A percentile compares a stretch with the other conserved stretches of the same genome.
Evolutionary conservation across 768 basidiomycete species (phyloP).

Genomic region (Lentinula edodes): DNA sequence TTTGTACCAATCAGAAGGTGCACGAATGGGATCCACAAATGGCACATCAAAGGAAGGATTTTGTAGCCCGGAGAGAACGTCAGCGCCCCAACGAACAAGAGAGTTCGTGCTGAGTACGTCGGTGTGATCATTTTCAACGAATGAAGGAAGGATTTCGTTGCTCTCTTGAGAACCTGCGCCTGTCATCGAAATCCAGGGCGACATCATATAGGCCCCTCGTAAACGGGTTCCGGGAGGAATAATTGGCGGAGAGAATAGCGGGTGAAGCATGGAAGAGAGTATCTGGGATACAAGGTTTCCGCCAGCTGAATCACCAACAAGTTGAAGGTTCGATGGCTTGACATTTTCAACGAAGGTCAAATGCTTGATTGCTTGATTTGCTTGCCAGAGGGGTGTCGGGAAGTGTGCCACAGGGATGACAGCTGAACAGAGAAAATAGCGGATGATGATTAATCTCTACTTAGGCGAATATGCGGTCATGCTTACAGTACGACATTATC

Average conservation of each 20-base stretch:
- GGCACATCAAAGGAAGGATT: slow-evolving; percentile 14
- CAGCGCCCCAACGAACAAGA: slow-evolving; percentile 12
- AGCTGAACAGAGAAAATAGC: slow-evolving; percentile 8
- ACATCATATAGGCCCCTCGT: slow-evolving; percentile 29
- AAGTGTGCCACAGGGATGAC: slow-evolving; percentile 11
- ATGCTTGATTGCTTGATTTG: slow-evolving; percentile 11
- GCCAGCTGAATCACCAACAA: slow-evolving; percentile 17
- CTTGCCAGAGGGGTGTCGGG: slow-evolving; percentile 14
- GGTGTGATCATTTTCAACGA: slow-evolving; percentile 16
- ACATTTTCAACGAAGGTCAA: slow-evolving; percentile 14
- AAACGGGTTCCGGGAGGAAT: slow-evolving; percentile 19
- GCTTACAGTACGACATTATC: slow-evolving; percentile 8
- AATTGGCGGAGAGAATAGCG: slow-evolving; percentile 9
- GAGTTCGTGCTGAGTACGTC: slow-evolving; percentile 18
- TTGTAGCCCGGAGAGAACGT: slow-evolving; percentile 21
- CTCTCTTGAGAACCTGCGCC: slow-evolving; percentile 10
- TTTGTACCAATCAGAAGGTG: slow-evolving; percentile 29
- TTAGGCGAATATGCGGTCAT: not conserved
- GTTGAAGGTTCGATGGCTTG: slow-evolving; percentile 11
- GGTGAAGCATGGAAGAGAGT: slow-evolving; percentile 16
- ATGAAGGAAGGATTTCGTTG: slow-evolving; percentile 10
- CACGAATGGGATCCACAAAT: slow-evolving; percentile 25
- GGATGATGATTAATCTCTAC: not conserved
- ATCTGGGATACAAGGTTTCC: slow-evolving; percentile 15
- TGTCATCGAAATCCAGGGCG: slow-evolving; percentile 20